Evolutionary conservation across 805 yeast genomes (phyloP), one percentile per base, ranked within the genome.

Genomic region (Vanderwaltozyma polyspora): DNA sequence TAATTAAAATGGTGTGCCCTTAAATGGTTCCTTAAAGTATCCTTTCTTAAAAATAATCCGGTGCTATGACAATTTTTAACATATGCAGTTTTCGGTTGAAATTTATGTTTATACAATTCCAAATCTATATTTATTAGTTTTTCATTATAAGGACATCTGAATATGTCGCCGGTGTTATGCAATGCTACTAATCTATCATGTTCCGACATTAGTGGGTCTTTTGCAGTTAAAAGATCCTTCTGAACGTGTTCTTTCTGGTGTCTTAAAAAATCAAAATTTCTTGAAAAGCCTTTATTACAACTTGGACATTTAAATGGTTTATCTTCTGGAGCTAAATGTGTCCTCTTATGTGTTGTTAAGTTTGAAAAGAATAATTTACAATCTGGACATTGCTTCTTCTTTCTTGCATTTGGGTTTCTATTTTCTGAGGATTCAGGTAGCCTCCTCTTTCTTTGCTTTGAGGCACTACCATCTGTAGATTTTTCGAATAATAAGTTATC

Each of bases 1-100:
- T 84, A 85, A 40, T 72, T 78, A 55, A 86, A 85, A 51, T 85
- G 95, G 40, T 85, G 67, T 1, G 94, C 89, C 55, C 81, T 83
- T 40, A 85, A 63, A 59, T 85, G 95, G 56, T 85, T 85, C 52
- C 85, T 86, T 60, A 74, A 85, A 3, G 95, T 86, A 54, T 85
- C 95, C 54, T 94, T 80, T 29, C 95, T 68, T 8, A 85, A 74
- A 51, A 85, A 85, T 22, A 80, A 75, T 5, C 95, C 95, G 6
- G 83, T 74, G 35, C 72, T 72, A 53, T 85, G 95, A 52, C 94
- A 85, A 25, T 41, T 42, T 5, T 43, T 37, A 1, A 49, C 40
- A 3, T 10, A n/a, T 9, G 23, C 18, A 15, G 19, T 18, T 10
- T n/a, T 16, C 12, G 30, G 28, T 28, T 30, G 34, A 13, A 37